phyloP scores from a whole-genome alignment of 768 basidiomycete genomes.

The Tulasnella sp. region DNA sequence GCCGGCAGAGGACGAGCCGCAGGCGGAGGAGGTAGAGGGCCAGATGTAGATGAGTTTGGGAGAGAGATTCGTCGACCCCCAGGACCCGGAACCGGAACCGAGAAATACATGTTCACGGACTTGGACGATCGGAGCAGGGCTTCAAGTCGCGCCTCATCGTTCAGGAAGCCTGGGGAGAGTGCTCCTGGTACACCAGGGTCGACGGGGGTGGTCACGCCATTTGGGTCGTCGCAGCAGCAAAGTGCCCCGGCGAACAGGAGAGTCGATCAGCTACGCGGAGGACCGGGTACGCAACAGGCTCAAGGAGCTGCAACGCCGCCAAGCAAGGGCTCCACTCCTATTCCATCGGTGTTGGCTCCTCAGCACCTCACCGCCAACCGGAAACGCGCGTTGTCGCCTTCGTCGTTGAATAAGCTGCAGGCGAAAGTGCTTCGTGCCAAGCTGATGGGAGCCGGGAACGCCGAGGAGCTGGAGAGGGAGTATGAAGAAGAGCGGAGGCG shows the following conservation, averaged over 20 bases:
- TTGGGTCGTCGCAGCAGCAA: conserved; percentile 16
- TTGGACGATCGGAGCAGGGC: conserved; percentile 40
- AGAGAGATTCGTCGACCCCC: conserved; percentile 25
- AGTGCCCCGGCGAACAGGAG: conserved; percentile 38
- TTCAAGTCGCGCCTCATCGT: conserved; percentile 66
- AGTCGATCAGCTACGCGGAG: conserved; percentile 49
- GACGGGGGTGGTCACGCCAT: conserved; percentile 21
- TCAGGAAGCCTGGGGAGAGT: conserved; percentile 66
- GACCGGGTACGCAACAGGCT: conserved; percentile 24
- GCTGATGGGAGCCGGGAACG: conserved; percentile 69
- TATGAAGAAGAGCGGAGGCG: conserved; percentile 54
- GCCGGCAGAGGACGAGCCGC: too few species aligned
- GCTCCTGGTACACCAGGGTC: conserved; percentile 45
- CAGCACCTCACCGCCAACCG: conserved; percentile 23
- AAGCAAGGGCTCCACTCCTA: conserved; percentile 51
- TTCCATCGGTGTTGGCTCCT: conserved; percentile 86
- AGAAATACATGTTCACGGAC: conserved; percentile 59
- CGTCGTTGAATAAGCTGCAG: conserved; percentile 74
- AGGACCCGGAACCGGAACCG: conserved; percentile 4
- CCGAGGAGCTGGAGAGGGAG: conserved; percentile 65
- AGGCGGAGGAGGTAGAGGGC: too few species aligned
- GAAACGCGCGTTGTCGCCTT: conserved; percentile 49
- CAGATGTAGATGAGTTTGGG: conserved; percentile 25
- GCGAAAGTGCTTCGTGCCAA: conserved; percentile 88
- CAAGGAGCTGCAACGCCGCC: conserved; percentile 6